These are phyloP conservation scores for Amanita jacksonii DNA, from an alignment of 768 basidiomycete genomes.

Conservation along the genomic window DNA sequence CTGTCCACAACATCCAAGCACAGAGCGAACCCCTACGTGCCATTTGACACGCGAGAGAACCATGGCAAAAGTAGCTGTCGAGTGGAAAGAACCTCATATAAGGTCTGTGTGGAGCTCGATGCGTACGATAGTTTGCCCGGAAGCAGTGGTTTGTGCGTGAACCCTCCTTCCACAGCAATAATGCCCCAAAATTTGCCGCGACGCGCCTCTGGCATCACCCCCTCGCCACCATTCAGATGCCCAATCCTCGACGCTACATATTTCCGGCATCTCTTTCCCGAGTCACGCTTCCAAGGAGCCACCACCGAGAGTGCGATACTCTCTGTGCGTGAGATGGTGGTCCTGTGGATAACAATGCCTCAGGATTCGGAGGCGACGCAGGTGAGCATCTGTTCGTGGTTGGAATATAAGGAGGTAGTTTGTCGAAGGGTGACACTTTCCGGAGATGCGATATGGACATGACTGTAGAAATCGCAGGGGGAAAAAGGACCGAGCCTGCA, in stretches of 20 bases:
- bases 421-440: conserved; percentile 30
- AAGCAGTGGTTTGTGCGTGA: conserved; percentile 22
- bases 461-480: conserved; percentile 30
- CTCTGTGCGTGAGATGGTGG: conserved; percentile 21
- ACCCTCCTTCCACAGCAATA: conserved; percentile 27
- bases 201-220: conserved; percentile 41
- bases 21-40: conserved; percentile 9
- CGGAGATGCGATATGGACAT: conserved; percentile 38
- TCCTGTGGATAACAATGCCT: conserved; percentile 11
- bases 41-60: conserved; percentile 10
- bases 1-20: conserved; percentile 1
- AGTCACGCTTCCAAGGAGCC: conserved; percentile 9
- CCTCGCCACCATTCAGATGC: conserved; percentile 11
- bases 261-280: conserved; percentile 45
- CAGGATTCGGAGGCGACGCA: conserved; percentile 47
- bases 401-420: conserved; percentile 15
- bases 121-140: conserved; percentile 7
- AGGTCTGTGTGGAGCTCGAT: conserved; percentile 18
- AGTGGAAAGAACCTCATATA: conserved; percentile 1
- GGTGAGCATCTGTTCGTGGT: conserved; percentile 36
- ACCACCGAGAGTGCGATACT: conserved; percentile 10
- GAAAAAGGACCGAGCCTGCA: conserved; percentile 11
- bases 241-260: conserved; percentile 25
- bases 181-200: conserved; percentile 27
- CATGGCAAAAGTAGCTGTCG: conserved; percentile 6